Conservation (phyloP, 495 filamentous ascomycete species). For the Niebla homalea region DNA sequence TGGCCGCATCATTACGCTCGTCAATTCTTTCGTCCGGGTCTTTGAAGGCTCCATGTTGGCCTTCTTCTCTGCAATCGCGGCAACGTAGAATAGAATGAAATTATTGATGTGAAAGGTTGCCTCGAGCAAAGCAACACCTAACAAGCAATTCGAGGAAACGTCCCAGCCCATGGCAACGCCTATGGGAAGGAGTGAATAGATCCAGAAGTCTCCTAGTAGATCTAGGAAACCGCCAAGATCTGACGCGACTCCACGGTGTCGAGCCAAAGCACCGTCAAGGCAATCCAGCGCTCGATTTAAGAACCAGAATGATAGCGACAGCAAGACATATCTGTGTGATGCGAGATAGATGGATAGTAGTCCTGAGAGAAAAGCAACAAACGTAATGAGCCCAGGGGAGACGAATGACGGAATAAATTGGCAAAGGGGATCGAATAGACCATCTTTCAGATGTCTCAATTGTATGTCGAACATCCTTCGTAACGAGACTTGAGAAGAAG, state of each 20-base stretch:
- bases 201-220: conserved; percentile 21
- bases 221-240: conserved; percentile 25
- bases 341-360: conserved; percentile 9
- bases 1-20: conserved; percentile 23
- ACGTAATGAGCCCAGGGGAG: conserved; percentile 15
- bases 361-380: conserved; percentile 16
- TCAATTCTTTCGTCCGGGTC: conserved; percentile 20
- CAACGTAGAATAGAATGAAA: conserved; percentile 25
- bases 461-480: conserved; percentile 12
- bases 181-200: conserved; percentile 24
- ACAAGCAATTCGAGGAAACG: conserved; percentile 1
- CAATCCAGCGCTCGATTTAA: conserved; percentile 22
- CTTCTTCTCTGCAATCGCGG: conserved; percentile 18
- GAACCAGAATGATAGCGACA: conserved; percentile 15
- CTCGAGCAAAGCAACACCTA: conserved; percentile 18
- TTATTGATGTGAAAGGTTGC: conserved; percentile 25
- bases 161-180: conserved; percentile 4
- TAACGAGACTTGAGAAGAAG: background rate
- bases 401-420: conserved; percentile 12
- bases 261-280: conserved; percentile 23
- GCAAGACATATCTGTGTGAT: background rate
- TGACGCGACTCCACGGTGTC: conserved; percentile 12
- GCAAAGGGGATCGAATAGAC: conserved; percentile 13
- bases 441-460: conserved; percentile 21
- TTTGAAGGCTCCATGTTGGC: conserved; percentile 4